Evolutionary conservation across 345 rosid species (phyloP), one percentile per base, ranked within the genome.

Genomic region (Tarenaya hassleriana): DNA sequence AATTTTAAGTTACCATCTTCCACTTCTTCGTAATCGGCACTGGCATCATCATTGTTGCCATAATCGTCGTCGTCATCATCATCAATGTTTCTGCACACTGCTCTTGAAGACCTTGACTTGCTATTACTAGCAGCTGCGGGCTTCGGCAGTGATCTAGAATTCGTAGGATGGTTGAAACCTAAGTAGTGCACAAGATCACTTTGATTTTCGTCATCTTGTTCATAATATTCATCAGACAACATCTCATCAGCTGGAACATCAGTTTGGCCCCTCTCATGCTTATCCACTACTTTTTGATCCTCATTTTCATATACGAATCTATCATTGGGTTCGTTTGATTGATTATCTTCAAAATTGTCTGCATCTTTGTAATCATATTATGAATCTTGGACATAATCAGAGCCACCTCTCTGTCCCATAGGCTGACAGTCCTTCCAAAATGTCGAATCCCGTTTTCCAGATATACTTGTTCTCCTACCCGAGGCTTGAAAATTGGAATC

Each of bases 401-500:
- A 82, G 5, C 76, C 84, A 12, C 69, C 86, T 35, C 65, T 69
- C 48, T 67, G 58, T 29, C 73, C 77, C 78, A 78, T 69, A 8
- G 99, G 99, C 71, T 79, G 97, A 75, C 99, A 94, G 55, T 88
- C 99, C 72, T 79, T 94, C 99, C 97, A 94, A 69, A 88, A 94
- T 16, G 77, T 74, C 8, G 97, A 86, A 66, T 97, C 99, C 99
- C 99, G 88, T 55, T 73, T 82, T 41, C 95, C 92, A 50, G 84
- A 52, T 14, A 67, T 69, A 56, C 75, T 76, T 14, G 64, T 67
- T 75, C 82, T 88, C 69, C 82, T 86, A 40, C 81, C 94, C 31
- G 85, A 55, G 47, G 86, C 72, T 73, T 76, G 81, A 66, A 69
- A 32, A 58, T 72, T 63, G 11, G 73, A 72, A 69, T 66, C 76